Percentiles rank a stretch among this genome's conserved stretches.
Conservation (phyloP, 768 basidiomycete genomes). For the Pseudohyphozyma bogoriensis region DNA sequence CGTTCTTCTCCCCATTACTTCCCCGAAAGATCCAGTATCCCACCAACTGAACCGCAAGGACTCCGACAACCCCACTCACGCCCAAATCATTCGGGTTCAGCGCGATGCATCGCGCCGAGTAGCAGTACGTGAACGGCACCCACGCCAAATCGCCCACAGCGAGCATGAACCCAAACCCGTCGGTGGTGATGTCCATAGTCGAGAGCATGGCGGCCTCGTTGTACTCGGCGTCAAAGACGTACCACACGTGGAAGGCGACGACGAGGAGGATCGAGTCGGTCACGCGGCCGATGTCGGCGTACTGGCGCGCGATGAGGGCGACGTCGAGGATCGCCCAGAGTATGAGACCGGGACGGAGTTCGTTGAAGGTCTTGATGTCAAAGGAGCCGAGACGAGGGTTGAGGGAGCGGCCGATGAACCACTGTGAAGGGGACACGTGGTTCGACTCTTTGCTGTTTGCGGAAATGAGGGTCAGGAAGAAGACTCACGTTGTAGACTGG, state of each 20-base stretch:
- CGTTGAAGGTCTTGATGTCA: constrained; percentile 62
- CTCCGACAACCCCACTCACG: constrained; percentile 46
- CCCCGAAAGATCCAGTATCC: constrained; percentile 88
- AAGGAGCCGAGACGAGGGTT: constrained; percentile 75
- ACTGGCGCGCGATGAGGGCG: constrained; percentile 83
- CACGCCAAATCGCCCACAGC: constrained; percentile 80
- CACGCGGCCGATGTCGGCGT: constrained; percentile 44
- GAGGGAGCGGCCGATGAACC: constrained; percentile 85
- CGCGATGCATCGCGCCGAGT: constrained; percentile 92
- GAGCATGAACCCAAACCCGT: constrained; percentile 99
- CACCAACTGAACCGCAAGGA: constrained; percentile 54
- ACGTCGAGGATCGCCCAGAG: constrained; percentile 86
- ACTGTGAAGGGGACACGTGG: constrained; percentile 46
- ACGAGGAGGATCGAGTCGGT: constrained; percentile 92
- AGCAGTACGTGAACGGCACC: constrained; percentile 88
- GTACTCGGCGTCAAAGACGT: constrained; percentile 75
- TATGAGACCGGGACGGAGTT: constrained; percentile 80
- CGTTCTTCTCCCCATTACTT: constrained; percentile 87
- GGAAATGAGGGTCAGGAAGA: too few relatives aligned
- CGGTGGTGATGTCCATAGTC: constrained; percentile 94
- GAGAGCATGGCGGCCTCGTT: constrained; percentile 87
- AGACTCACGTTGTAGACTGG: constrained; percentile 74
- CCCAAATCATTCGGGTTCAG: constrained; percentile 75
- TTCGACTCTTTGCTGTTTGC: too few relatives aligned
- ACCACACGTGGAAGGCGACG: constrained; percentile 71